These are phyloP conservation scores for Vicia villosa DNA, from an alignment of 306 rosid species.

Conservation along the genomic window DNA sequence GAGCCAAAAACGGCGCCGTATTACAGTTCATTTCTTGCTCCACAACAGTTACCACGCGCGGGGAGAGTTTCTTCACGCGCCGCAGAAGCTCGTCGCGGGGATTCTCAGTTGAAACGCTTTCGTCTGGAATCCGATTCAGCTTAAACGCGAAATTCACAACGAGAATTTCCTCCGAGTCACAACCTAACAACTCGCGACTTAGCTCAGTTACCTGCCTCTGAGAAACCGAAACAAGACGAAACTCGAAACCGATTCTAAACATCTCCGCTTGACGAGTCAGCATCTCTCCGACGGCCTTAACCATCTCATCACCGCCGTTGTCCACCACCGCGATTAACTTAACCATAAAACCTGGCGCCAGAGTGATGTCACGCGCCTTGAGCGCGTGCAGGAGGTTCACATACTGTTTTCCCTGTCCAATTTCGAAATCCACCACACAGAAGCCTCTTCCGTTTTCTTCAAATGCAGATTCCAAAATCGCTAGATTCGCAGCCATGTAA, in stretches of 20 bases:
- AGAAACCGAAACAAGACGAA: slow-evolving; percentile 29
- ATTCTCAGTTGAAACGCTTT: slow-evolving; percentile 88
- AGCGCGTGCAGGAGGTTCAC: slow-evolving; percentile 50
- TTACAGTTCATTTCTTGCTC: slow-evolving; percentile 87
- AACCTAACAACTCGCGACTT: slow-evolving; percentile 74
- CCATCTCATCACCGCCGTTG: slow-evolving; percentile 49
- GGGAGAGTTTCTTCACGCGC: slow-evolving; percentile 68
- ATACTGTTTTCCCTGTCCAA: slow-evolving; percentile 74
- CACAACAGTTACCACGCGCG: slow-evolving; percentile 66
- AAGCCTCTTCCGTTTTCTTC: slow-evolving; percentile 42
- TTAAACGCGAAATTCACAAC: slow-evolving; percentile 81
- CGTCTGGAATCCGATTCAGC: slow-evolving; percentile 74
- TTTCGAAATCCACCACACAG: slow-evolving; percentile 83
- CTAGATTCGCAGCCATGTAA: slow-evolving; percentile 72
- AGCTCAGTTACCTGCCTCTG: slow-evolving; percentile 55
- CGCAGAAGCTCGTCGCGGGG: slow-evolving; percentile 82
- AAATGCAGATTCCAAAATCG: slow-evolving; percentile 74
- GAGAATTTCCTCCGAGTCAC: slow-evolving; percentile 58
- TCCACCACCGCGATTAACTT: slow-evolving; percentile 59
- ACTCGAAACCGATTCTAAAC: slow-evolving; percentile 47
- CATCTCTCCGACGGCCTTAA: slow-evolving; percentile 41
- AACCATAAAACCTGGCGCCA: slow-evolving; percentile 11
- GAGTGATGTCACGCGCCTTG: slow-evolving; percentile 18
- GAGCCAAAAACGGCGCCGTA: slow-evolving; percentile 80
- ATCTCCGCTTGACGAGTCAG: slow-evolving; percentile 48